These are phyloP conservation scores for Protomyces inouyei DNA, from an alignment of 1,139 yeast genomes.

Conservation along the genomic window DNA sequence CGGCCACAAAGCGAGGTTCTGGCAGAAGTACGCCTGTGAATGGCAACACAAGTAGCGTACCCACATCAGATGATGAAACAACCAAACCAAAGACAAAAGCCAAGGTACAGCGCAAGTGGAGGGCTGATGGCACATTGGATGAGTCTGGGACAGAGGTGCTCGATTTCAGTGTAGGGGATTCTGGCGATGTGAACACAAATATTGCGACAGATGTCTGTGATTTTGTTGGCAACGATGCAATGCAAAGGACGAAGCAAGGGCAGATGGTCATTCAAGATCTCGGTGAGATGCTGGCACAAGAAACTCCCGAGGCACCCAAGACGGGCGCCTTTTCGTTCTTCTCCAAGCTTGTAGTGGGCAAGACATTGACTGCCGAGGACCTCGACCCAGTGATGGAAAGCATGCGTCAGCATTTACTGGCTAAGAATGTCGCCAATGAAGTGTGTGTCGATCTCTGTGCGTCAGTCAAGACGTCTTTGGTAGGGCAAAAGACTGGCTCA, in stretches of 20 bases:
- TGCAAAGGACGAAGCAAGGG: conserved; percentile 46
- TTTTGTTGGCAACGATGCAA: conserved; percentile 42
- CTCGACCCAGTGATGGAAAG: conserved; percentile 44
- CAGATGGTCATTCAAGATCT: conserved; percentile 51
- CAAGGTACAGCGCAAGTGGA: conserved; percentile 47
- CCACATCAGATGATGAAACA: conserved; percentile 12
- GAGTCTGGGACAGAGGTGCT: conserved; percentile 40
- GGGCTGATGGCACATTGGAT: conserved; percentile 45
- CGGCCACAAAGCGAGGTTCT: conserved; percentile 8
- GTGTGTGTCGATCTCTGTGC: conserved; percentile 55
- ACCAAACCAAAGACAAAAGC: conserved; percentile 26
- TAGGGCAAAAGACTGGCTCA: conserved; percentile 61
- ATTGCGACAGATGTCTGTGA: conserved; percentile 37
- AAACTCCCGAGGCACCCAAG: conserved; percentile 5
- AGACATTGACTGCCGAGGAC: conserved; percentile 49
- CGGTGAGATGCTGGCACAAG: conserved; percentile 33
- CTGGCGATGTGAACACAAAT: conserved; percentile 29
- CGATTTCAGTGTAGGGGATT: conserved; percentile 28
- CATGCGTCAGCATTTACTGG: conserved; percentile 48
- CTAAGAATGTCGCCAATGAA: conserved; percentile 53
- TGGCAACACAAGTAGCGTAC: neutral
- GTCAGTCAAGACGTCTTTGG: conserved; percentile 55
- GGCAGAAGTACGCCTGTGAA: conserved; percentile 8
- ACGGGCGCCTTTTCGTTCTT: conserved; percentile 50
- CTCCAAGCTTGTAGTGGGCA: conserved; percentile 52